These are phyloP conservation scores for Boletus eberwhitei DNA, from an alignment of 768 basidiomycete genomes.

Conservation along the genomic window DNA sequence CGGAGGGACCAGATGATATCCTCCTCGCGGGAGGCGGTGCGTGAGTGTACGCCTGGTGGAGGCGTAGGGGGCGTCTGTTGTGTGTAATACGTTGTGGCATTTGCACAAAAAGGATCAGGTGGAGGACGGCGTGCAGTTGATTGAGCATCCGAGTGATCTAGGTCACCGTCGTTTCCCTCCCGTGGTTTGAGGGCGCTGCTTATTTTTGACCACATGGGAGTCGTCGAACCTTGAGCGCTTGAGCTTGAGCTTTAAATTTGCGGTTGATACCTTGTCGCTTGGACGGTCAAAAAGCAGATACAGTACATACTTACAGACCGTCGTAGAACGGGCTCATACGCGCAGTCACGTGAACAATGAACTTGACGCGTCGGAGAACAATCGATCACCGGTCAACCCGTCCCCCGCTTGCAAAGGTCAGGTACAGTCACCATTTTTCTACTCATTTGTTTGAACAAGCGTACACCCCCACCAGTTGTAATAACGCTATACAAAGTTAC, in stretches of 20 bases:
- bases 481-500: neutral
- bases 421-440: neutral
- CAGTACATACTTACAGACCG: too few relatives aligned
- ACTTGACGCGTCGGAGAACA: constrained; percentile 27
- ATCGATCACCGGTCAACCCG: too few relatives aligned
- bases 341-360: constrained; percentile 28
- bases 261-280: neutral
- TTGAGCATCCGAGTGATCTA: constrained; percentile 15
- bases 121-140: constrained; percentile 37
- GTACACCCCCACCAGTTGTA: constrained; percentile 5
- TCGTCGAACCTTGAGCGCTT: neutral
- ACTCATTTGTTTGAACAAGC: constrained; percentile 1
- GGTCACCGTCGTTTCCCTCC: constrained; percentile 22
- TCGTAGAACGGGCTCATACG: neutral
- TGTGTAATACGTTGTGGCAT: constrained; percentile 75
- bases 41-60: constrained; percentile 47
- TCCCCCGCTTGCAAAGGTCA: neutral
- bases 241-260: neutral
- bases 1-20: constrained; percentile 69
- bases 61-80: constrained; percentile 70
- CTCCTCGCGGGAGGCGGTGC: constrained; percentile 68
- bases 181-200: constrained; percentile 52
- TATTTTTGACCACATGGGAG: constrained; percentile 60
- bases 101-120: constrained; percentile 71
- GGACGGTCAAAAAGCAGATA: neutral